phyloP scores from a whole-genome alignment of 257 asterid species.

The Solanum pinnatisectum region DNA sequence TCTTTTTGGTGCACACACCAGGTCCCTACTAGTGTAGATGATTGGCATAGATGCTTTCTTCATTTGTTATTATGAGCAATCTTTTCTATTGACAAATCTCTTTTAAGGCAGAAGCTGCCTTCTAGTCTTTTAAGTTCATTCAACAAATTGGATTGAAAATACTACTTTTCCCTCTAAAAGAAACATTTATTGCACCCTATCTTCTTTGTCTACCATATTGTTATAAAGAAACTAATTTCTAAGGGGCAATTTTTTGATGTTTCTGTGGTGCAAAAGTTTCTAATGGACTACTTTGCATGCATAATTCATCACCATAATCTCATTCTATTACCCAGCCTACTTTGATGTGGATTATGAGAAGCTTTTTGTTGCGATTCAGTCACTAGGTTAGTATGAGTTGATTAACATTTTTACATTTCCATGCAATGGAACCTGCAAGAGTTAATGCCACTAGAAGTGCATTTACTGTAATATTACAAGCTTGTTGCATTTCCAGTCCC shows the following conservation, averaged over 20 bases:
- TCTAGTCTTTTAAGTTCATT: not conserved
- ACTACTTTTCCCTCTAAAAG: not conserved
- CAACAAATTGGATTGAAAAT: not conserved
- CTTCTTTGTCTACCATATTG: not conserved
- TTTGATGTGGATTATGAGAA: not conserved
- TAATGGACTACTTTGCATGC: not conserved
- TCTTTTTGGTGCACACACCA: not conserved
- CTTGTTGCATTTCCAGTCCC: not conserved
- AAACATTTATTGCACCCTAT: not conserved
- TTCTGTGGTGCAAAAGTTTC: not conserved
- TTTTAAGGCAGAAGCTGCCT: not conserved
- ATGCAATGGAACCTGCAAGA: not conserved
- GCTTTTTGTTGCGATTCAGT: not conserved
- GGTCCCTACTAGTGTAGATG: not conserved
- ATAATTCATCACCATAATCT: not conserved
- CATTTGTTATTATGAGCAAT: not conserved
- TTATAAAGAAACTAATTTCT: not conserved
- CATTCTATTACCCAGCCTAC: not conserved
- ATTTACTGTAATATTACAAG: not conserved
- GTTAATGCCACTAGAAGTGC: not conserved
- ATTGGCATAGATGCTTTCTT: not conserved
- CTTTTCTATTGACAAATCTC: not conserved
- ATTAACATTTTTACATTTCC: not conserved
- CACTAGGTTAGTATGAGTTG: not conserved
- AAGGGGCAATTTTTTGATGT: not conserved